These are phyloP conservation scores for Obba rivulosa DNA, from an alignment of 768 basidiomycete genomes.

Conservation along the genomic window DNA sequence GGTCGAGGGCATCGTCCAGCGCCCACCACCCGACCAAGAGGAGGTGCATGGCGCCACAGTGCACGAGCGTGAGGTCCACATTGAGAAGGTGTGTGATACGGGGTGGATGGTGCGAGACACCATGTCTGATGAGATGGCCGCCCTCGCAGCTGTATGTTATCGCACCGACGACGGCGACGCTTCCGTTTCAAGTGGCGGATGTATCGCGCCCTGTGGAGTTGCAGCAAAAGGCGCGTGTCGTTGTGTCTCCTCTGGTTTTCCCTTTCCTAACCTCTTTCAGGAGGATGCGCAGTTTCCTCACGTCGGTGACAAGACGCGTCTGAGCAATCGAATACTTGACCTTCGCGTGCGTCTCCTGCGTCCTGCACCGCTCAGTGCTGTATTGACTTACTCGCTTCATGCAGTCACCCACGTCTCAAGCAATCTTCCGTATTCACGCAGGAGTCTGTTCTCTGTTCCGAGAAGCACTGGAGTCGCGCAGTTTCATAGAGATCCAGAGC, in stretches of 20 bases:
- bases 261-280: slow-evolving; percentile 63
- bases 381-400: not conserved
- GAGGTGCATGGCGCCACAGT: slow-evolving; percentile 83
- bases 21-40: slow-evolving; percentile 55
- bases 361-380: too few species aligned
- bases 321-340: slow-evolving; percentile 91
- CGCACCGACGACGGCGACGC: slow-evolving; percentile 14
- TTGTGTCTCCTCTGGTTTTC: slow-evolving; percentile 14
- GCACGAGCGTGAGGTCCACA: slow-evolving; percentile 80
- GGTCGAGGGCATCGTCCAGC: slow-evolving; percentile 76
- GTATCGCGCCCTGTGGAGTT: slow-evolving; percentile 16
- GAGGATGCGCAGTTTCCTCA: slow-evolving; percentile 57
- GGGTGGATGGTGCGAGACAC: slow-evolving; percentile 8
- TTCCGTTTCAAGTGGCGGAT: slow-evolving; percentile 29
- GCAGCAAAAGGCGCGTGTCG: slow-evolving; percentile 8
- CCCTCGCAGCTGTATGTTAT: slow-evolving; percentile 19
- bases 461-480: slow-evolving; percentile 59
- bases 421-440: slow-evolving; percentile 87
- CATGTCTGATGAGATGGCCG: not conserved
- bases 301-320: slow-evolving; percentile 86
- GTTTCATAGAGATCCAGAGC: slow-evolving; percentile 93
- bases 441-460: slow-evolving; percentile 87
- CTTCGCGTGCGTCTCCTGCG: slow-evolving; percentile 59
- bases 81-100: slow-evolving; percentile 54
- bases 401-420: slow-evolving; percentile 76